phyloP scores from a whole-genome alignment of 306 rosid genomes.

The Geum urbanum region DNA sequence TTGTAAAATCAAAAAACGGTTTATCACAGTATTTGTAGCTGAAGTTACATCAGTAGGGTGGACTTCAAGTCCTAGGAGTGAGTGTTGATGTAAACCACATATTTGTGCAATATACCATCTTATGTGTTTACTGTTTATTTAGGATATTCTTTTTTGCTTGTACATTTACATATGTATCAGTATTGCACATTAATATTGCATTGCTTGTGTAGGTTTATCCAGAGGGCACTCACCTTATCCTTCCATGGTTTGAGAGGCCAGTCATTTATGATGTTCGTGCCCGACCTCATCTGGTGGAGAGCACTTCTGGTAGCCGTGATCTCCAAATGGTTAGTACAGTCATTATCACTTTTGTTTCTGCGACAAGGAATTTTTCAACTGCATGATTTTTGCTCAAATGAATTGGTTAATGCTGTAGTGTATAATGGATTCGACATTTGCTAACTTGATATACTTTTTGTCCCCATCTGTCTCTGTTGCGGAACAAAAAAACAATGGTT shows the following conservation, averaged over 20 bases:
- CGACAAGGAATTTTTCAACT: not conserved
- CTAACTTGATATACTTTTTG: not conserved
- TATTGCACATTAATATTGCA: conserved; percentile 5
- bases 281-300: conserved; percentile 85
- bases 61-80: too few relatives aligned
- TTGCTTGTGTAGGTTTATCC: conserved; percentile 68
- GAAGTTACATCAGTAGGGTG: too few relatives aligned
- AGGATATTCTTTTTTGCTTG: not conserved
- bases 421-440: not conserved
- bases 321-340: conserved; percentile 66
- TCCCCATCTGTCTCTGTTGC: too few relatives aligned
- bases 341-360: not conserved
- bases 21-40: too few relatives aligned
- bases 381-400: not conserved
- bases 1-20: too few relatives aligned
- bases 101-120: not conserved
- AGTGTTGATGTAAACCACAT: too few relatives aligned
- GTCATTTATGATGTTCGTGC: conserved; percentile 93
- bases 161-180: not conserved
- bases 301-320: conserved; percentile 93
- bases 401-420: not conserved
- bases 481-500: too few relatives aligned
- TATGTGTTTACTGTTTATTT: not conserved
- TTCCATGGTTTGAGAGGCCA: conserved; percentile 97
- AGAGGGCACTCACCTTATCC: conserved; percentile 79